Base-by-base conservation (phyloP, 2,329 filamentous ascomycete genomes). In the Claviceps spartinae region DNA sequence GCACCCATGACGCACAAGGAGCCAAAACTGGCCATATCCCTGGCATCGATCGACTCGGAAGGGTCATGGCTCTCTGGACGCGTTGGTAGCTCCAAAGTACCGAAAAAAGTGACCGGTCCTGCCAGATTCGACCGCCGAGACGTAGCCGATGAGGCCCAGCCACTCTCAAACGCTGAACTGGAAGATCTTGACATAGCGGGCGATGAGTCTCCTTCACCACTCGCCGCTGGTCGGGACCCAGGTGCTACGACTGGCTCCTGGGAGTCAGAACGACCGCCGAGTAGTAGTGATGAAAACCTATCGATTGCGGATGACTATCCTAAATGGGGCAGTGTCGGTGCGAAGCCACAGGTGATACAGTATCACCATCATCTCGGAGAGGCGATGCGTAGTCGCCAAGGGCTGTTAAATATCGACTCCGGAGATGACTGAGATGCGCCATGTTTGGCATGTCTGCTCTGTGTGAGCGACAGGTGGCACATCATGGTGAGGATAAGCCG, bases 31-130 rank as follows among this genome's bases (percentile, higher is more conserved):
- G 88, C 89, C 34, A 85, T 90, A 65, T 97, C 91, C 0, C 75
- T 97, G 18, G 93, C 89, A 2, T 96, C 90, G 0, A 88, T 97
- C 54, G 93, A 96, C 63, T 96, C 90, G 0, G 93, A 98, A 70
- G 93, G 80, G 4, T 96, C 90, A 0, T 98, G 93, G 93, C 81
- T 98, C 45, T 93, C 89, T 3, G 89, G 91, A 16, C 82, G 83
- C 52, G 67, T 73, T 48, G 76, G 73, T 57, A 73, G 72, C 61
- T 67, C 72, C 57, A 66, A 68, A 34, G 72, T 73, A 57, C 62
- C 72, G 52, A 64, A 73, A 62, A 66, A 80, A 62, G 61, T 72
- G 36, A 67, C 65, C 55, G 72, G 65, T 60, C 64, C 65, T 44
- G 56, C 60, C 36, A 61, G 63, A 37, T 60, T 61, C 42, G 66